A percentile compares a stretch with the other conserved stretches of the same genome.
phyloP scores from a whole-genome alignment of 345 rosid genomes.

The Bruguiera sexangula region DNA sequence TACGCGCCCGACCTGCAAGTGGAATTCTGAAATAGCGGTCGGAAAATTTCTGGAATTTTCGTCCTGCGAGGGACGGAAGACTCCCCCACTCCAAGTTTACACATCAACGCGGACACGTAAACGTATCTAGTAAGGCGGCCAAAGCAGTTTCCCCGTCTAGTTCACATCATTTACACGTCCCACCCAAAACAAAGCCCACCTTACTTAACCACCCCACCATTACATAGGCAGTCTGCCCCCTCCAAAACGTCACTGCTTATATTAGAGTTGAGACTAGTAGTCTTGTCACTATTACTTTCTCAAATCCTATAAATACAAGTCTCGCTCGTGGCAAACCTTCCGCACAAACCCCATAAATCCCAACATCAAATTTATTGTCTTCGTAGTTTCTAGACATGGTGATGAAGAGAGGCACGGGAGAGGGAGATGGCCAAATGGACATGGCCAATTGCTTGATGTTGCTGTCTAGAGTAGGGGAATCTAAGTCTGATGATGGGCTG shows the following conservation, averaged over 20 bases:
- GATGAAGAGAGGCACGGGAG: conserved; percentile 52
- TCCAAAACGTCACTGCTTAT: conserved; percentile 11
- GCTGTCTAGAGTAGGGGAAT: conserved; percentile 53
- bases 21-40: background rate
- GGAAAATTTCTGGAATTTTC: conserved; percentile 19
- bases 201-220: conserved; percentile 20
- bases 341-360: background rate
- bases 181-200: background rate
- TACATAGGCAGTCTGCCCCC: conserved; percentile 23
- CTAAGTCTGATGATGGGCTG: background rate
- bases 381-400: too few species aligned
- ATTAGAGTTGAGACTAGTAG: conserved; percentile 1
- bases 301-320: background rate
- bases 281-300: background rate
- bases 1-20: background rate
- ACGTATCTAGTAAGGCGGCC: conserved; percentile 16
- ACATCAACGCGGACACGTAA: conserved; percentile 32
- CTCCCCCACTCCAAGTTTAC: background rate
- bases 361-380: background rate
- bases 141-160: background rate
- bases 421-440: conserved; percentile 19
- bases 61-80: background rate
- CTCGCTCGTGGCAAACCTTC: background rate
- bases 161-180: conserved; percentile 1
- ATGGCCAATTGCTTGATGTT: conserved; percentile 66